A percentile compares a stretch with the other conserved stretches of the same genome.
Evolutionary conservation across 139 green algal genomes (phyloP).

Genomic region (Closterium sp.): DNA sequence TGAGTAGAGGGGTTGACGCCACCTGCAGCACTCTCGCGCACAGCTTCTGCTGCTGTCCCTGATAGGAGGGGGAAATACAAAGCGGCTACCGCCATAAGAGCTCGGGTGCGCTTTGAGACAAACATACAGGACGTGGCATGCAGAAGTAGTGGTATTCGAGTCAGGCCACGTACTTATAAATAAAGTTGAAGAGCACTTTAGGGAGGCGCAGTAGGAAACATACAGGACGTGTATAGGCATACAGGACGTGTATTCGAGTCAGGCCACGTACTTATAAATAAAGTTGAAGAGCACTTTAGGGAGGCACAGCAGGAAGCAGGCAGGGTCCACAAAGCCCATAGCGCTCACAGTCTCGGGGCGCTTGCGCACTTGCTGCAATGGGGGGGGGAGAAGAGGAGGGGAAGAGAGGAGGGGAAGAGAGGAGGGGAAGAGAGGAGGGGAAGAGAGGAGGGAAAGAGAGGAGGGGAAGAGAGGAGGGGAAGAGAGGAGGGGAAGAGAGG

Average conservation of each 20-base stretch:
- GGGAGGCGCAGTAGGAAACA: slow-evolving; percentile 48
- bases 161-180: too few species aligned
- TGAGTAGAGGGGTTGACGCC: background rate
- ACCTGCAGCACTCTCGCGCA: slow-evolving; percentile 16
- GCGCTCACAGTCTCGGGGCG: slow-evolving; percentile 16
- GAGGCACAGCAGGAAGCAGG: slow-evolving; percentile 50
- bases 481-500: background rate
- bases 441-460: background rate
- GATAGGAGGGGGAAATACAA: too few species aligned
- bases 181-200: slow-evolving; percentile 43
- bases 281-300: slow-evolving; percentile 49
- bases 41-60: background rate
- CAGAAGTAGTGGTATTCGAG: too few species aligned
- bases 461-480: background rate
- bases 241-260: too few species aligned
- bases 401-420: too few species aligned
- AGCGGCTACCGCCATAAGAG: too few species aligned
- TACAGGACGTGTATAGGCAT: slow-evolving; percentile 11
- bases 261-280: slow-evolving; percentile 43
- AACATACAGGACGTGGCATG: too few species aligned
- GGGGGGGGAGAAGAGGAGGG: too few species aligned
- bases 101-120: too few species aligned
- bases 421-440: too few species aligned
- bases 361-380: slow-evolving; percentile 23
- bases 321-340: slow-evolving; percentile 30